Base-by-base conservation (phyloP, 2,329 filamentous ascomycete species). In the Aspergillus glaucus region DNA sequence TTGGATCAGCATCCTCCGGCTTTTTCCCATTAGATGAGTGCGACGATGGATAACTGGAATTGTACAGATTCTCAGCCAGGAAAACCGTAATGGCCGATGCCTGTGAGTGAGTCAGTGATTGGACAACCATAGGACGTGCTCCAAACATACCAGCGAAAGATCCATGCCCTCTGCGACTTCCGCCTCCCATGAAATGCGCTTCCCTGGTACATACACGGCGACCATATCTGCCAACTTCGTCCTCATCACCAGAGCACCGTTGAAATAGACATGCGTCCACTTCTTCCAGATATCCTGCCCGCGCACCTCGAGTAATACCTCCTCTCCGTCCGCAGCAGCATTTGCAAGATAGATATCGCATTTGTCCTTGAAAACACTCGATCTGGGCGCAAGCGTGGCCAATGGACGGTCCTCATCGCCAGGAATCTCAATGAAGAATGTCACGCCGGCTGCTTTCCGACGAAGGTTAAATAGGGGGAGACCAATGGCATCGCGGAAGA, bases 261-360 rank as follows among this genome's bases (percentile, higher is more conserved):
- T 44, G 15, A 48, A 12, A 17, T 58, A 57, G 17, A 62, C 52
- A 47, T 55, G 30, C 4, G 55, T 55, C 17, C 39, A 41, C 10
- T 22, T 43, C 43, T 58, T 60, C 52, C 51, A 60, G 6, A 59
- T 30, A 44, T 55, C 53, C 49, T 58, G 57, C 1, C 56, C 55
- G 2, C 54, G 45, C 1, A 59, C 50, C 14, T 52, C 43, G 2
- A 58, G 51, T 12, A 44, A 19, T 2, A 45, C 39, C 12, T 55
- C 50, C 34, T 50, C 47, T 1, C 51, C 50, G 14, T 46, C 21
- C 19, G 34, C 45, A 1, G 51, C 53, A 6, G 53, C 47, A 49
- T 58, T 57, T 6, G n/a, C 17, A 36, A 58, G 32, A 45, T 43
- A 36, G 17, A 60, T 47, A 17, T 55, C 55, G 15, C 55, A 47